A percentile compares a stretch with the other conserved stretches of the same genome.
These are phyloP conservation scores for Lactifluus echinatus DNA, from an alignment of 768 basidiomycete species.

Conservation along the genomic window DNA sequence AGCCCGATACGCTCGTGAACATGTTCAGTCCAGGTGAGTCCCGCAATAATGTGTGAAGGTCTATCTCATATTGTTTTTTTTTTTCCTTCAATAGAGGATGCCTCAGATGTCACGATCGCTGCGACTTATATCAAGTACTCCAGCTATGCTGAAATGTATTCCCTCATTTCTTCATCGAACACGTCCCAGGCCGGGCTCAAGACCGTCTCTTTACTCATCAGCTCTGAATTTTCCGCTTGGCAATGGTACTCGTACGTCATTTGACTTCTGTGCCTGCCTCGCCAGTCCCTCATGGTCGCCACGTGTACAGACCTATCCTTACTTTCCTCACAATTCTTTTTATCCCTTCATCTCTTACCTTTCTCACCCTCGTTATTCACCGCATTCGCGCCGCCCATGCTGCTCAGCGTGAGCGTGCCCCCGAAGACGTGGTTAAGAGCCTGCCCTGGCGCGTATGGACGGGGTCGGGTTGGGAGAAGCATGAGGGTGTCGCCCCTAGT, in stretches of 20 bases:
- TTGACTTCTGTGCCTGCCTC: constrained; percentile 3
- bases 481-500: constrained; percentile 34
- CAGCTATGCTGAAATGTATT: constrained; percentile 62
- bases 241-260: constrained; percentile 82
- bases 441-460: constrained; percentile 83
- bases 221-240: constrained; percentile 74
- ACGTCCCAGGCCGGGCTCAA: constrained; percentile 70
- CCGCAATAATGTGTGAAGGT: constrained; percentile 4
- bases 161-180: constrained; percentile 65
- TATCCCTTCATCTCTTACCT: constrained; percentile 82
- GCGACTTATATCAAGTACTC: constrained; percentile 84
- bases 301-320: constrained; percentile 56
- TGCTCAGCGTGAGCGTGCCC: constrained; percentile 76
- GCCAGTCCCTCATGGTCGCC: constrained; percentile 1
- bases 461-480: constrained; percentile 72
- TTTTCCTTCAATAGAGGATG: constrained; percentile 78
- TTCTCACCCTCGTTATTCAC: constrained; percentile 83
- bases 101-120: constrained; percentile 75
- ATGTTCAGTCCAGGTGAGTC: constrained; percentile 85
- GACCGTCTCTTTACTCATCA: constrained; percentile 70
- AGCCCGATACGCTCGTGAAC: constrained; percentile 71
- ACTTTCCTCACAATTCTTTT: constrained; percentile 84
- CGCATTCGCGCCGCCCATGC: constrained; percentile 78
- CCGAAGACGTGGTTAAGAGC: constrained; percentile 66
- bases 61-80: constrained; percentile 10